Base-by-base conservation (phyloP, 345 rosid genomes). In the Eucalyptus erythrocorys region DNA sequence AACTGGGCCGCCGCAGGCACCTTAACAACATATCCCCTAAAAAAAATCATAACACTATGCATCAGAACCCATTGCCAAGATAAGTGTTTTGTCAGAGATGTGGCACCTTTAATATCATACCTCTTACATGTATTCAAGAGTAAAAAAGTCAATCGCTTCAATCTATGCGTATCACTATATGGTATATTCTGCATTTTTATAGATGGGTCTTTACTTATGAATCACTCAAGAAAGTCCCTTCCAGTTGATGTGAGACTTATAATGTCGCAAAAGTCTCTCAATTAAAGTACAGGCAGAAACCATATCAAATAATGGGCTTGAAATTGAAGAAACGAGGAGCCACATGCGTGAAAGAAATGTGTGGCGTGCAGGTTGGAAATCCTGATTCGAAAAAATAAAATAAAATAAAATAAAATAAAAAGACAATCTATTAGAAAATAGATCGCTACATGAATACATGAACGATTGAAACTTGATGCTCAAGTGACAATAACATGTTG, bases 321-420 rank as follows among this genome's bases (percentile, higher is more conserved):
- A 64, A 64, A 64, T 6, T 64, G 37, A 64, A 64, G 37, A 64
- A 64, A 64, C 76, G 5, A n/a, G 37, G 21, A 64, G 40, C 37
- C 15, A 61, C 32, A 27, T 27, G 32, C 15, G 68, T 61, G 68
- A 61, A 61, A 61, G 5, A 61, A 6, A 61, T 27, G 68, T 13
- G 32, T 27, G 32, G 16, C 61, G 32, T n/a, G 37, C 32, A 64
- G 19, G 17, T 64, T n/a, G 76, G 76, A 7, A 64, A n/a, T 32
- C 76, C 10, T 14, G 19, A 64, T 64, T 16, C n/a, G n/a, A n/a
- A n/a, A n/a, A n/a, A n/a, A n/a, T n/a, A 13, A 64, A 10, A 48
- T 7, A 50, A 5, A 48, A 4, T 5, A 59, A 11, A 0, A 49
- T 0, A 16, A 19, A 51, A 13, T 2, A 64, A 13, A 64, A 6